These are phyloP conservation scores for Zoysia matrella DNA, from an alignment of 202 grass and related monocot species.

Conservation along the genomic window DNA sequence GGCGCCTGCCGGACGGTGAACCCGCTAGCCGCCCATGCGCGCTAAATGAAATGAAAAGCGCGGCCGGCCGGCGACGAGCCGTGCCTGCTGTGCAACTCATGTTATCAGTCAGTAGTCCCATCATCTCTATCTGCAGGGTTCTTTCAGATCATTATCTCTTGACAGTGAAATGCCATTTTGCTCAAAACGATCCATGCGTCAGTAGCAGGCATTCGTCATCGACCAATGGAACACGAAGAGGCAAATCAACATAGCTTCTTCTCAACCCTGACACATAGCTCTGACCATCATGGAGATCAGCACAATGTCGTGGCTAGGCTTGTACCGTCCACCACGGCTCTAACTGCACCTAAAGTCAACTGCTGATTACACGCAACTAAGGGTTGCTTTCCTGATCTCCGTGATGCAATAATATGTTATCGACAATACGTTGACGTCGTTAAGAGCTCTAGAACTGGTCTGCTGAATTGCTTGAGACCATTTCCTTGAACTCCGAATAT, in stretches of 20 bases:
- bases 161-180: not conserved
- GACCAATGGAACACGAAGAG: not conserved
- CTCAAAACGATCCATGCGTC: not conserved
- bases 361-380: not conserved
- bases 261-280: not conserved
- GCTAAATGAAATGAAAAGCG: not conserved
- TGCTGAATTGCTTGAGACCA: not conserved
- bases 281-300: not conserved
- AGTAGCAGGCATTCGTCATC: not conserved
- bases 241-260: not conserved
- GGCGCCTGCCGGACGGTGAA: too few relatives aligned
- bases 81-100: not conserved
- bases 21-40: too few relatives aligned
- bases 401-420: not conserved
- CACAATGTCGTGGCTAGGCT: slow-evolving; percentile 1
- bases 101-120: too few relatives aligned
- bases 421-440: not conserved
- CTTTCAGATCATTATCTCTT: not conserved
- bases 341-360: not conserved
- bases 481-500: not conserved
- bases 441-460: not conserved
- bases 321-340: not conserved
- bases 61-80: too few relatives aligned
- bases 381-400: not conserved
- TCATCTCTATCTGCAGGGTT: not conserved